Conservation (phyloP, 257 asterid species). For the Nicotiana paniculata region DNA sequence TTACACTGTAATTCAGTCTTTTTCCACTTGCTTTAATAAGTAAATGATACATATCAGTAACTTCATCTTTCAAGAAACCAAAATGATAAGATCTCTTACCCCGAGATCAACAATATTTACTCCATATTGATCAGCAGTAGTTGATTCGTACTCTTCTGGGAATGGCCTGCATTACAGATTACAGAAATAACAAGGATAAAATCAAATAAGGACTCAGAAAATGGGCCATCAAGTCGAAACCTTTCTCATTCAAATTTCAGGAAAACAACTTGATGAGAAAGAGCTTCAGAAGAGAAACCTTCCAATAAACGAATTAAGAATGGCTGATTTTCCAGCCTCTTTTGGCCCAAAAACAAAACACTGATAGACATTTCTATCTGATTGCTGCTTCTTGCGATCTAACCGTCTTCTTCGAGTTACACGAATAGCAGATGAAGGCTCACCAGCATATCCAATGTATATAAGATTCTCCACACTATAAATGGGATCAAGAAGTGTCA, state of each 20-base stretch:
- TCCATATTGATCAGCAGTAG: slow-evolving; percentile 52
- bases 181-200: not conserved
- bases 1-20: not conserved
- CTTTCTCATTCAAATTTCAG: not conserved
- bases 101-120: slow-evolving; percentile 60
- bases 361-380: slow-evolving; percentile 74
- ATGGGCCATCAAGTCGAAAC: not conserved
- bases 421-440: slow-evolving; percentile 72
- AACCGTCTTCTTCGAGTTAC: slow-evolving; percentile 81
- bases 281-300: slow-evolving; percentile 41
- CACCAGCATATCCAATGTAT: slow-evolving; percentile 87
- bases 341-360: slow-evolving; percentile 95
- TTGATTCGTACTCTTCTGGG: slow-evolving; percentile 63
- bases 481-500: slow-evolving; percentile 89
- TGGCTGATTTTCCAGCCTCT: slow-evolving; percentile 82
- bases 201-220: not conserved
- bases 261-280: not conserved
- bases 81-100: slow-evolving; percentile 29
- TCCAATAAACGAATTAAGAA: slow-evolving; percentile 70
- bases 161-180: slow-evolving; percentile 46
- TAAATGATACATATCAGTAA: not conserved
- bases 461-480: slow-evolving; percentile 73
- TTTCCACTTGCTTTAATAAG: not conserved
- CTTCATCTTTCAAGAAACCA: not conserved
- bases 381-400: slow-evolving; percentile 86